Evolutionary conservation across 2,329 filamentous ascomycete species (phyloP).

Genomic region (Stemphylium lycopersici): DNA sequence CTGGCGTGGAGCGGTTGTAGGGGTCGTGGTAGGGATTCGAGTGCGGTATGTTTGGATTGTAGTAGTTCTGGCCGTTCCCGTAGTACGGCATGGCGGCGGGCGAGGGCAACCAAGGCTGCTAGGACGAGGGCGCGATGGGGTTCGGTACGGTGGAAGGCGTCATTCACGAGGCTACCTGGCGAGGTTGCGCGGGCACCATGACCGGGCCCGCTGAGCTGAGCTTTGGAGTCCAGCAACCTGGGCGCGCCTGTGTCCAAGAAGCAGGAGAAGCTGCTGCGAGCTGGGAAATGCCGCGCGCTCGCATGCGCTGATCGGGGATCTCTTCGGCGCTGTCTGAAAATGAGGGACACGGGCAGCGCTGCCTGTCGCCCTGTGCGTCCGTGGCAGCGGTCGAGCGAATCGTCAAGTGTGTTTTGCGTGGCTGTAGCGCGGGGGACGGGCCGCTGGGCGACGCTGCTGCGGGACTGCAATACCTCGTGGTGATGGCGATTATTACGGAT

Average conservation of each 20-base stretch:
- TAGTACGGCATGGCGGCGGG: conserved; percentile 61
- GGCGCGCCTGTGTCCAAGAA: conserved; percentile 11
- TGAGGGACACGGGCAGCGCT: conserved; percentile 14
- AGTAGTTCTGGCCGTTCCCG: conserved; percentile 61
- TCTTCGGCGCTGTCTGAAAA: conserved; percentile 4
- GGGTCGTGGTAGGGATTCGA: conserved; percentile 48
- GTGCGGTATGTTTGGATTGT: conserved; percentile 51
- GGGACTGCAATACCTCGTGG: background rate
- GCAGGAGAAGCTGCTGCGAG: conserved; percentile 13
- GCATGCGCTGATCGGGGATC: conserved; percentile 19
- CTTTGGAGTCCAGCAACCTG: conserved; percentile 11
- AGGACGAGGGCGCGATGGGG: conserved; percentile 25
- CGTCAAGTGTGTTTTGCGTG: conserved; percentile 19
- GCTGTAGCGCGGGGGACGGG: conserved; percentile 22
- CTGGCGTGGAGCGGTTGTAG: conserved; percentile 64
- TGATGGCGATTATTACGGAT: background rate
- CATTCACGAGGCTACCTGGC: conserved; percentile 46
- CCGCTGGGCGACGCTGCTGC: conserved; percentile 12
- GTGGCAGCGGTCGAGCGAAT: conserved; percentile 21
- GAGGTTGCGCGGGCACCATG: conserved; percentile 41
- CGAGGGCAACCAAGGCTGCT: conserved; percentile 17
- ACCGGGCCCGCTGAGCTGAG: conserved; percentile 36
- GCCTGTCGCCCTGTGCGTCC: conserved; percentile 18
- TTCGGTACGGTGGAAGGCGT: conserved; percentile 30
- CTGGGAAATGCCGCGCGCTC: conserved; percentile 14